Conservation (phyloP, 331 rosid species). For the Acacia concinna region DNA sequence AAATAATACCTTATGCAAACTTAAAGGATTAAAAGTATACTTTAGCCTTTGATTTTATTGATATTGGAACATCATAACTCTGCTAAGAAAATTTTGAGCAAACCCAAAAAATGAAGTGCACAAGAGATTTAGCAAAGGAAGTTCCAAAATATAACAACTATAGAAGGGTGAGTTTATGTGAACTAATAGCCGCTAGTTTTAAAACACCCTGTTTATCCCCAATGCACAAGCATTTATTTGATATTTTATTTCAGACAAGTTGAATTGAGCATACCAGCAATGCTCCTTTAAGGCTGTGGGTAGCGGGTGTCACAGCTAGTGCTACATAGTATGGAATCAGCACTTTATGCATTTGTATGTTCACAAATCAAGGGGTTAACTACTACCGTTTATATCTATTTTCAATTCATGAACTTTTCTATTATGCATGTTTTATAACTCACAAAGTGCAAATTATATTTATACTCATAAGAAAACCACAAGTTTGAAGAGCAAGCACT, state of each 20-base stretch:
- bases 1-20: too few relatives aligned
- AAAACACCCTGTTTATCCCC: not conserved
- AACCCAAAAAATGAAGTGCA: not conserved
- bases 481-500: conserved; percentile 31
- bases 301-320: conserved; percentile 70
- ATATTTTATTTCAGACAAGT: conserved; percentile 9
- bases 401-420: not conserved
- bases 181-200: not conserved
- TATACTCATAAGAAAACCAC: not conserved
- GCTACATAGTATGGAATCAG: conserved; percentile 75
- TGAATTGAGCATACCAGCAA: conserved; percentile 66
- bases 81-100: conserved; percentile 13
- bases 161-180: not conserved
- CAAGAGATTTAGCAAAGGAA: not conserved
- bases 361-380: conserved; percentile 20
- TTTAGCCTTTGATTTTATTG: not conserved
- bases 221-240: not conserved
- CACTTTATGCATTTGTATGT: conserved; percentile 86
- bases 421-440: not conserved
- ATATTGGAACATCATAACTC: conserved; percentile 22
- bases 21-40: too few relatives aligned
- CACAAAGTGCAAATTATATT: not conserved
- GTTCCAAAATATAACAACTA: not conserved
- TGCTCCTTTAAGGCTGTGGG: conserved; percentile 87
- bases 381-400: conserved; percentile 1